Evolutionary conservation across 1,284 basidiomycete genomes (phyloP).

Genomic region (Apiotrichum laibachii): DNA sequence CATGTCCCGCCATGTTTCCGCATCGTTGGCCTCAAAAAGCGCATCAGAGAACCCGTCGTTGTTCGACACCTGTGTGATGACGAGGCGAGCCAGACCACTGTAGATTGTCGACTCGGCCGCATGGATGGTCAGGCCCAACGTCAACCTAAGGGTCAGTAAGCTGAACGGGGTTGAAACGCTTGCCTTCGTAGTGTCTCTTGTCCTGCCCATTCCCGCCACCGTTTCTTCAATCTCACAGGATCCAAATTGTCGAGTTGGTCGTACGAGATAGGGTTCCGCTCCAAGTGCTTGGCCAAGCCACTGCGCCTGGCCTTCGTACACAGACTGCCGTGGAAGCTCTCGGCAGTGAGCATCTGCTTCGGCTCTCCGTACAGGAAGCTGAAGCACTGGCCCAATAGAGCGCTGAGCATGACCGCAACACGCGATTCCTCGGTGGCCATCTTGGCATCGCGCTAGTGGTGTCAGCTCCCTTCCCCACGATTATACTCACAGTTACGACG

Average conservation of each 20-base stretch:
- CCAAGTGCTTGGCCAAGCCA: constrained; percentile 6
- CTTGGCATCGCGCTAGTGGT: constrained; percentile 8
- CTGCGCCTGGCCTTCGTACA: constrained; percentile 13
- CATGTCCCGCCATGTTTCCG: constrained; percentile 10
- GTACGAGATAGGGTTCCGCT: constrained; percentile 9
- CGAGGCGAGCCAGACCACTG: constrained; percentile 7
- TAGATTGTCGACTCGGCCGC: constrained; percentile 12
- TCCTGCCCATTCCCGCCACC: constrained; percentile 14
- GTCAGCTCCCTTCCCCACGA: not conserved
- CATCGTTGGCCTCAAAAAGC: constrained; percentile 15
- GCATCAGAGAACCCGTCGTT: constrained; percentile 13
- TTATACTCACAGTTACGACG: constrained; percentile 4
- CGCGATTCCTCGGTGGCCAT: constrained; percentile 8
- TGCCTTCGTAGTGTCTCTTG: constrained; percentile 14
- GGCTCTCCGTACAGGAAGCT: constrained; percentile 15
- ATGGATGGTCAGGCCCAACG: constrained; percentile 14
- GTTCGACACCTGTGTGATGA: not conserved
- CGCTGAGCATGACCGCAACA: constrained; percentile 6
- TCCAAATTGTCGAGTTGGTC: constrained; percentile 8
- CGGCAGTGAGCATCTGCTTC: constrained; percentile 16
- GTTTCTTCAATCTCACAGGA: not conserved
- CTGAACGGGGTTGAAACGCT: not conserved
- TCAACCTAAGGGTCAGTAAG: constrained; percentile 3
- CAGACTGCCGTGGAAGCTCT: constrained; percentile 11
- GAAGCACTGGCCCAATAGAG: constrained; percentile 16